These are phyloP conservation scores for Coelastrella sp. DNA, from an alignment of 139 green algal genomes.

Conservation along the genomic window DNA sequence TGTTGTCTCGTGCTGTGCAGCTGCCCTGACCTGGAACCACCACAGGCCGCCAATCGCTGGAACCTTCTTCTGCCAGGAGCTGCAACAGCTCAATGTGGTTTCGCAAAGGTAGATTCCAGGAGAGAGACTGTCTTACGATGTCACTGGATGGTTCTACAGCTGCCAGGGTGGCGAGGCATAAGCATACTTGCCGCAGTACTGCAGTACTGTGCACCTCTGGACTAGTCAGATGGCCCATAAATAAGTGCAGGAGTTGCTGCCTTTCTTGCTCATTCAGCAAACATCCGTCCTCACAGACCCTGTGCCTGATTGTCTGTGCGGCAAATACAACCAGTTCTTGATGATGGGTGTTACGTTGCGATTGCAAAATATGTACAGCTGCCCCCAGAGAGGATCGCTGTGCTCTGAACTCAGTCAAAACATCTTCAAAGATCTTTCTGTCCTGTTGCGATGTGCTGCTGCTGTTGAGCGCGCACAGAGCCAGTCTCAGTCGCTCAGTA, in stretches of 20 bases:
- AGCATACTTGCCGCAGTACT: conserved; percentile 5
- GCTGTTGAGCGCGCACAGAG: not conserved
- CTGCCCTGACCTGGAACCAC: conserved; percentile 7
- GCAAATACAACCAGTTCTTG: conserved; percentile 1
- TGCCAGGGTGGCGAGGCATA: not conserved
- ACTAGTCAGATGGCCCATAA: not conserved
- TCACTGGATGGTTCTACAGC: not conserved
- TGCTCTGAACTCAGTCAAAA: not conserved
- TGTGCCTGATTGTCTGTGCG: not conserved
- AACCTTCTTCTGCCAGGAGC: conserved; percentile 11
- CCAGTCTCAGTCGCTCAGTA: not conserved
- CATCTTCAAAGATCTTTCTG: not conserved
- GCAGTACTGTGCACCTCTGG: not conserved
- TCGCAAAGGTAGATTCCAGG: not conserved
- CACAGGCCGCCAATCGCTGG: conserved; percentile 31
- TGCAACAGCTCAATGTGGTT: conserved; percentile 13
- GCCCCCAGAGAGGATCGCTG: not conserved
- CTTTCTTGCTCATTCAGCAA: not conserved
- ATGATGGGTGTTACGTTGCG: not conserved
- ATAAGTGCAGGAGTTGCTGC: not conserved
- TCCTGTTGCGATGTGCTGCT: not conserved
- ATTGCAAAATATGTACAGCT: not conserved
- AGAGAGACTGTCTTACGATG: not conserved
- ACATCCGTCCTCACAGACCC: not conserved
- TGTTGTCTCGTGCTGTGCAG: not conserved